Conservation (phyloP, 2,329 filamentous ascomycete species). For the Aspergillus viridinutans region DNA sequence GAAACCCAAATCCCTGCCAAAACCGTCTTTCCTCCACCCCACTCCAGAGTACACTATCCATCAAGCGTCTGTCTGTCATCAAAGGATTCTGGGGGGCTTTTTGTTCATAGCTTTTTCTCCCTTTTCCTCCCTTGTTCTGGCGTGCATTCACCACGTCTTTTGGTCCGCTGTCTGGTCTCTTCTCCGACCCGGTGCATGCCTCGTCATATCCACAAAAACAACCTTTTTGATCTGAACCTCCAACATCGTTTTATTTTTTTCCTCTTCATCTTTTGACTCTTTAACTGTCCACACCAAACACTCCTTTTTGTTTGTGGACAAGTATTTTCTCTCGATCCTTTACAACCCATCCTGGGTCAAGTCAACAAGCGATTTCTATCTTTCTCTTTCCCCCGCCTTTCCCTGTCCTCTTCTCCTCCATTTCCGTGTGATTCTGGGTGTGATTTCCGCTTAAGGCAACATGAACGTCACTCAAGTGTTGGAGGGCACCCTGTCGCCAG, state of each 20-base stretch:
- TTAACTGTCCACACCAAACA: neutral
- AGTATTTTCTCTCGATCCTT: neutral
- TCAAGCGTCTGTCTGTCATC: neutral
- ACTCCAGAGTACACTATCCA: neutral
- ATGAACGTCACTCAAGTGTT: constrained; percentile 99
- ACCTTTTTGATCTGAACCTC: constrained; percentile 21
- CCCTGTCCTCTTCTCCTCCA: constrained; percentile 12
- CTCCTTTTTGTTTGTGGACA: neutral
- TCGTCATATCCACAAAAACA: constrained; percentile 42
- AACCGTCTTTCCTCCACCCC: neutral
- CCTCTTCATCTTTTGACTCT: constrained; percentile 11
- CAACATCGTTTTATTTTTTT: constrained; percentile 17
- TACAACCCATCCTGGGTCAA: neutral
- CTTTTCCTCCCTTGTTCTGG: constrained; percentile 13
- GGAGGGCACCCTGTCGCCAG: constrained; percentile 90
- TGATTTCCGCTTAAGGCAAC: constrained; percentile 43
- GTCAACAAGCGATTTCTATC: neutral
- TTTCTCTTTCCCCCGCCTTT: neutral
- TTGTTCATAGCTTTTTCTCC: constrained; percentile 4
- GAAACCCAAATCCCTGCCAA: constrained; percentile 1
- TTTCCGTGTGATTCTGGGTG: constrained; percentile 16
- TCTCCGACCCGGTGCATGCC: constrained; percentile 33
- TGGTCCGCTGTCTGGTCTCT: constrained; percentile 26
- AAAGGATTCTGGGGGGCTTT: neutral
- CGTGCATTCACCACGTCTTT: constrained; percentile 26